phyloP scores from a whole-genome alignment of 2,329 filamentous ascomycete genomes.

The Cercospora janseana region DNA sequence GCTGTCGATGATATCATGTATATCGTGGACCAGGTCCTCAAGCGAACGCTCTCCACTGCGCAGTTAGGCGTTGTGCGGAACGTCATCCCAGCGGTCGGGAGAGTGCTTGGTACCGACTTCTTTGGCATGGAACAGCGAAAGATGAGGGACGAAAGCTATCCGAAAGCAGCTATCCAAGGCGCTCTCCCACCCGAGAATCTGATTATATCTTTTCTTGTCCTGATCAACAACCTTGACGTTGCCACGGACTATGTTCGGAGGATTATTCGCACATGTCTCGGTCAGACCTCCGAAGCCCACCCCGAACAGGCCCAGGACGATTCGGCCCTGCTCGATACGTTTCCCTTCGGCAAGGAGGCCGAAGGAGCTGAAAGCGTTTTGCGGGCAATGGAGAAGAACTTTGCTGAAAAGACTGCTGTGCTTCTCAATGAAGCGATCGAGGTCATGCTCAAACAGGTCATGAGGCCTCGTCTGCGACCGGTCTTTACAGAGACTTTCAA shows the following conservation, averaged over 20 bases:
- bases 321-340: slow-evolving; percentile 54
- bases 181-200: slow-evolving; percentile 83
- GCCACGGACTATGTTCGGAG: slow-evolving; percentile 86
- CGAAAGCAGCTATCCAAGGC: slow-evolving; percentile 73
- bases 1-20: slow-evolving; percentile 99
- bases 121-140: slow-evolving; percentile 96
- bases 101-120: slow-evolving; percentile 84
- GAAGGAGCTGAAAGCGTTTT: slow-evolving; percentile 67
- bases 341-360: slow-evolving; percentile 77
- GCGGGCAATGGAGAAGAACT: slow-evolving; percentile 66
- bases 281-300: slow-evolving; percentile 19
- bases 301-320: slow-evolving; percentile 8
- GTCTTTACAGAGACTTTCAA: slow-evolving; percentile 86
- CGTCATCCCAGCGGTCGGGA: slow-evolving; percentile 73
- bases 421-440: slow-evolving; percentile 79
- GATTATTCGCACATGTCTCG: slow-evolving; percentile 71
- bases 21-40: slow-evolving; percentile 88
- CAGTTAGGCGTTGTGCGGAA: slow-evolving; percentile 74
- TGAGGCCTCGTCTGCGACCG: slow-evolving; percentile 79
- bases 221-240: slow-evolving; percentile 94
- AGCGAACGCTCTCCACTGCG: slow-evolving; percentile 81
- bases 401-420: slow-evolving; percentile 75
- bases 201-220: slow-evolving; percentile 82
- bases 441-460: slow-evolving; percentile 82
- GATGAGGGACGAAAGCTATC: slow-evolving; percentile 95